Evolutionary conservation across 2,329 filamentous ascomycete species (phyloP).

Genomic region (Fusarium sp.): DNA sequence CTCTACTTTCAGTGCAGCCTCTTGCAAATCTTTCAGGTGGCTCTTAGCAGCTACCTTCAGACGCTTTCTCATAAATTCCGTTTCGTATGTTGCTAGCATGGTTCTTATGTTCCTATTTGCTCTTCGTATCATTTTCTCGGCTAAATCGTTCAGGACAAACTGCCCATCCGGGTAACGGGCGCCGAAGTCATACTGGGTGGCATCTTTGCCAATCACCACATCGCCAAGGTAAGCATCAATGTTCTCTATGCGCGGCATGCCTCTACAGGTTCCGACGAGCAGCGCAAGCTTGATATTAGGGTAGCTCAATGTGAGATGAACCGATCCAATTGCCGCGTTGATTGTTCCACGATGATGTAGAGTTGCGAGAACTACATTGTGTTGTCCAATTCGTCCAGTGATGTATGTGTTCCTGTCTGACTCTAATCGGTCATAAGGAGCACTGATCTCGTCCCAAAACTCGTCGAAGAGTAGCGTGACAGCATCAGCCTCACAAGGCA

Average conservation of each 20-base stretch:
- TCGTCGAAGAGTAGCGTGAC: constrained; percentile 33
- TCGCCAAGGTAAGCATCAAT: neutral
- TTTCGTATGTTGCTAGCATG: neutral
- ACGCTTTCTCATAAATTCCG: neutral
- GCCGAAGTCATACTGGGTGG: neutral
- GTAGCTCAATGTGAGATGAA: constrained; percentile 49
- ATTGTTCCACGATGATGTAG: constrained; percentile 45
- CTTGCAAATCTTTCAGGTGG: neutral
- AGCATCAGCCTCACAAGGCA: neutral
- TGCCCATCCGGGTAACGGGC: neutral
- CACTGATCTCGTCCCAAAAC: constrained; percentile 1
- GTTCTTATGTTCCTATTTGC: neutral
- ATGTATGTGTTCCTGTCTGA: constrained; percentile 45
- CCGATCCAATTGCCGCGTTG: constrained; percentile 40
- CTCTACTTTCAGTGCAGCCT: neutral
- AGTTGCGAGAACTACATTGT: constrained; percentile 34
- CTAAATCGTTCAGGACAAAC: neutral
- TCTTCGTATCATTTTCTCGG: neutral
- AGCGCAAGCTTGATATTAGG: constrained; percentile 46
- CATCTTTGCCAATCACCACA: neutral
- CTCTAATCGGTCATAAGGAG: constrained; percentile 28
- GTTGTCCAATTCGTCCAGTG: constrained; percentile 35
- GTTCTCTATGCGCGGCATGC: constrained; percentile 35
- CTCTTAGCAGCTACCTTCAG: neutral
- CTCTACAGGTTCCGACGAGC: constrained; percentile 54